Conservation (phyloP, 805 yeast genomes). For the Candida endomychidarum region DNA sequence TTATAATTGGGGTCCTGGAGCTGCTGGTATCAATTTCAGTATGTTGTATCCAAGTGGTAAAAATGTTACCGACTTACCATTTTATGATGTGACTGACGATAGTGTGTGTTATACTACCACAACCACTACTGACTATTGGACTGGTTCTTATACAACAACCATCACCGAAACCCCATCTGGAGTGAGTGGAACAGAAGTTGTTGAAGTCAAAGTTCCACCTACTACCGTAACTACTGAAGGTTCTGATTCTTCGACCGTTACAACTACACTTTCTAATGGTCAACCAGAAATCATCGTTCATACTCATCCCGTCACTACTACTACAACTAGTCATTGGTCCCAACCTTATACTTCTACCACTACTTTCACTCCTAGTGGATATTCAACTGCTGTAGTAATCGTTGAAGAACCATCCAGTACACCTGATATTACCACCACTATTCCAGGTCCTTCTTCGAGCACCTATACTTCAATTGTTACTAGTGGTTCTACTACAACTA, state of each 20-base stretch:
- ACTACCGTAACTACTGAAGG: neutral
- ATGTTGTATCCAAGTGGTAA: slow-evolving; percentile 5
- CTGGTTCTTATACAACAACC: neutral
- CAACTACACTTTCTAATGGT: neutral
- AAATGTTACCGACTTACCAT: neutral
- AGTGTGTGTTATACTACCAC: neutral
- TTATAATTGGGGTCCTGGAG: neutral
- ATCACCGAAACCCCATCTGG: neutral
- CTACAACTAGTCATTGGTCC: neutral
- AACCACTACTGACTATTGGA: slow-evolving; percentile 1
- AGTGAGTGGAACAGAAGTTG: neutral
- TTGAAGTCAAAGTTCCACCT: neutral
- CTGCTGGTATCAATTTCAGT: neutral
- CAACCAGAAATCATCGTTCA: neutral
- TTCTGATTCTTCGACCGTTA: neutral
- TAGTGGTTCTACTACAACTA: neutral
- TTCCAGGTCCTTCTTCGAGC: neutral
- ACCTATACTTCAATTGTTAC: neutral
- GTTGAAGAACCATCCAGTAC: neutral
- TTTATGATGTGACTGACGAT: neutral
- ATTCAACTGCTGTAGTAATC: neutral
- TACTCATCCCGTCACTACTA: neutral
- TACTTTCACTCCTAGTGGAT: neutral
- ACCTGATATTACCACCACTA: neutral
- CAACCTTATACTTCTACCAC: neutral